Base-by-base conservation (phyloP, 176 grass and related monocot species). In the Dactylis glomerata region DNA sequence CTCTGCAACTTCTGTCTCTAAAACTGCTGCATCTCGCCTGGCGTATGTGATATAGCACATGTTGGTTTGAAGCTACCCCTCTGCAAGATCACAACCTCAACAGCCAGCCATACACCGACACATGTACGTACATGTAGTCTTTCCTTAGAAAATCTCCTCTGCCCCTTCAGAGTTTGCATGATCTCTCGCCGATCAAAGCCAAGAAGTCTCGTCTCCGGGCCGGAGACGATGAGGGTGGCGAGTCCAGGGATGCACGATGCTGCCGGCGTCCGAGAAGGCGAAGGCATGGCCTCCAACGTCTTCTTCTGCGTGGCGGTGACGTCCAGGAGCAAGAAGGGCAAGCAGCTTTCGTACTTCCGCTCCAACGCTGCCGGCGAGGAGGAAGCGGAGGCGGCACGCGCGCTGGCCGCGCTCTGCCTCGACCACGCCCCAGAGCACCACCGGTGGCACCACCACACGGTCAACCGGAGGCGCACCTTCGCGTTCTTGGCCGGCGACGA, bases 361-460 rank as follows among this genome's bases (percentile, higher is more conserved):
- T 80, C 89, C 59, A 79, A 79, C 59, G 81, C n/a, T 6, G 73
- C 12, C 28, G 90, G 90, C 24, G 79, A 56, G 68, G 83, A 85
- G 63, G 83, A 83, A 4, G 87, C 54, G 63, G 30, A 64, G 45
- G 85, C 92, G 8, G 73, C 88, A 27, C 85, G 87, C 19, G 52
- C 28, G 5, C 75, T 95, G 10, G 80, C 89, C 0, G 65, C 59
- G 77, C 79, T 81, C 31, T 98, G 95, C 83, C 89, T 98, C 55
- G 87, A 87, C 38, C 82, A 87, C n/a, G 63, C 85, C 8, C 91
- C 91, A 10, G 47, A 62, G 56, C 84, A 91, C 89, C 95, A 98
- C 83, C 31, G 6, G 23, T 98, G 92, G 95, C 90, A 88, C 81
- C 94, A 93, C 76, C 95, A 95, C 89, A 95, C 91, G 61, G 81